A percentile compares a stretch with the other conserved stretches of the same genome.
Conservation (phyloP, 2,329 filamentous ascomycete genomes). For the Fusarium sp. region DNA sequence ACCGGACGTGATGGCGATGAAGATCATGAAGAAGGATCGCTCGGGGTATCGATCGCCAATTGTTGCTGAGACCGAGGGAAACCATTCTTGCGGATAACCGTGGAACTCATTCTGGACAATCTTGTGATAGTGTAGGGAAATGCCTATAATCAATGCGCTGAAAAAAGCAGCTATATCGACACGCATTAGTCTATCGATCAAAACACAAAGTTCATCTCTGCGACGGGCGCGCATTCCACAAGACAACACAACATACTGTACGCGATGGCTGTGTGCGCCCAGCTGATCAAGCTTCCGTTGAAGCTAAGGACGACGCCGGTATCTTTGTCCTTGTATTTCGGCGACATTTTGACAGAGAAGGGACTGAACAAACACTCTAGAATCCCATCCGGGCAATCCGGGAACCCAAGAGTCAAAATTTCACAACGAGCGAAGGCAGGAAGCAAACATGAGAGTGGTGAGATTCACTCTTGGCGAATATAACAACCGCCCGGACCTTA, state of each 20-base stretch:
- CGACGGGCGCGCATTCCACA: constrained; percentile 8
- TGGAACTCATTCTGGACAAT: constrained; percentile 98
- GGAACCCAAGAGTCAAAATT: constrained; percentile 27
- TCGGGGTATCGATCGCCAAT: constrained; percentile 98
- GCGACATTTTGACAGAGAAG: constrained; percentile 51
- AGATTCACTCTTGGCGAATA: constrained; percentile 43
- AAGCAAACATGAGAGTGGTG: constrained; percentile 43
- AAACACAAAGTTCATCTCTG: constrained; percentile 1
- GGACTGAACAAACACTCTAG: constrained; percentile 41
- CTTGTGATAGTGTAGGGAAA: constrained; percentile 90
- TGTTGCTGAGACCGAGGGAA: constrained; percentile 94
- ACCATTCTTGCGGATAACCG: constrained; percentile 95
- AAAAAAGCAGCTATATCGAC: constrained; percentile 79
- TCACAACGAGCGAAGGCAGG: constrained; percentile 36
- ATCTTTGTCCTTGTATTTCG: constrained; percentile 75
- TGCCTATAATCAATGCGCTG: constrained; percentile 85
- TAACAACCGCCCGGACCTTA: constrained; percentile 47
- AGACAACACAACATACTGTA: constrained; percentile 71
- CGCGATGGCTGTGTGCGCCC: constrained; percentile 84
- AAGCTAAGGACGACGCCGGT: constrained; percentile 72
- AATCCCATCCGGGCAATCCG: constrained; percentile 54
- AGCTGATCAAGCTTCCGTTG: constrained; percentile 91
- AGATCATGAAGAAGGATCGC: constrained; percentile 95
- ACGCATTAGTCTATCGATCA: constrained; percentile 40
- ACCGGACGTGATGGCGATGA: constrained; percentile 96